These are phyloP conservation scores for Melocanna baccifera DNA, from an alignment of 176 grass and related monocot species.

Conservation along the genomic window DNA sequence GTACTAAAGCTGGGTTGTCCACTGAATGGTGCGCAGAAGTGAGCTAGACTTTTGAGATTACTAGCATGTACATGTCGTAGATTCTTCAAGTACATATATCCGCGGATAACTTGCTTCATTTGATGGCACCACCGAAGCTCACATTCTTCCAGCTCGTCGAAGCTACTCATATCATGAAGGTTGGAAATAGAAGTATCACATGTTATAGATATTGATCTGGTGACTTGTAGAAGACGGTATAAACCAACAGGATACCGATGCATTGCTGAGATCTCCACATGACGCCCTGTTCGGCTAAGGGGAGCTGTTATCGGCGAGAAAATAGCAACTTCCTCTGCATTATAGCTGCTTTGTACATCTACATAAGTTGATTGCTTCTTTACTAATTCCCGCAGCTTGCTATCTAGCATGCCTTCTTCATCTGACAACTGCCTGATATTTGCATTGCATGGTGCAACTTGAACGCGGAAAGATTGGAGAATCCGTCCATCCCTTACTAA, in stretches of 20 bases:
- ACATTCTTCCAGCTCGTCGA: neutral
- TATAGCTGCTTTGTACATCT: fast-evolving
- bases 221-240: fast-evolving
- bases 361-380: neutral
- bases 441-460: neutral
- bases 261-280: conserved; percentile 1
- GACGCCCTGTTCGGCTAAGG: neutral
- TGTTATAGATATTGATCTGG: conserved; percentile 2
- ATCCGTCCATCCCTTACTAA: fast-evolving
- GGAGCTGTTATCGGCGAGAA: neutral
- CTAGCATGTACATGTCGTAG: neutral
- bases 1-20: too few relatives aligned
- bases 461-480: conserved; percentile 3
- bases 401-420: too few relatives aligned
- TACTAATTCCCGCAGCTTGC: neutral
- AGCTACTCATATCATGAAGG: fast-evolving
- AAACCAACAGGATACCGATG: neutral
- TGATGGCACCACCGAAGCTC: neutral
- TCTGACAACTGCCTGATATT: too few relatives aligned
- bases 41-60: neutral
- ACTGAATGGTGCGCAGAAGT: neutral
- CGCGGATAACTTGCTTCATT: neutral
- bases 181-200: fast-evolving
- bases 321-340: too few relatives aligned
- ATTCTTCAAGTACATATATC: fast-evolving